phyloP scores from a whole-genome alignment of 306 rosid species.

The Lathyrus tuberosus region DNA sequence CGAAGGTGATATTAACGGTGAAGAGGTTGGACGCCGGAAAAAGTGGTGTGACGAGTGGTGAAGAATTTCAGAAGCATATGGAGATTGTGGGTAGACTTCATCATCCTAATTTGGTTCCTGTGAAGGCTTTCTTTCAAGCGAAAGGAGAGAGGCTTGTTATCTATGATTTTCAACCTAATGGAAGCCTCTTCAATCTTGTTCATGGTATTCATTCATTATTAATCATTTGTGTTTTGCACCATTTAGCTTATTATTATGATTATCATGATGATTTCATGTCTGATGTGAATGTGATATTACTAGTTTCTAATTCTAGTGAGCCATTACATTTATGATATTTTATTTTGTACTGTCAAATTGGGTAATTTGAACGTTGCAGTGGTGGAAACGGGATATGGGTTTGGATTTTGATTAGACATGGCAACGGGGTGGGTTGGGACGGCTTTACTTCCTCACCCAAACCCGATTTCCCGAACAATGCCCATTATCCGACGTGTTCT shows the following conservation, averaged over 20 bases:
- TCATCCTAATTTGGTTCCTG: slow-evolving; percentile 83
- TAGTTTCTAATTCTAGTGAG: neutral
- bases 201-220: slow-evolving; percentile 57
- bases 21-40: slow-evolving; percentile 80
- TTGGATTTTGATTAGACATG: neutral
- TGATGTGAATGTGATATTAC: neutral
- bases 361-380: slow-evolving; percentile 7
- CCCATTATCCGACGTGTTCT: no score
- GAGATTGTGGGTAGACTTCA: slow-evolving; percentile 63
- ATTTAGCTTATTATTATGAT: neutral
- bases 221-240: neutral
- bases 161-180: slow-evolving; percentile 84
- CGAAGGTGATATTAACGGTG: slow-evolving; percentile 66
- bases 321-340: neutral
- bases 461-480: no score
- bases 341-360: slow-evolving; percentile 17
- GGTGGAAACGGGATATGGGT: slow-evolving; percentile 23
- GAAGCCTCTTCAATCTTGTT: slow-evolving; percentile 83
- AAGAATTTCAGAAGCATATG: slow-evolving; percentile 73
- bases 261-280: neutral
- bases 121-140: slow-evolving; percentile 87
- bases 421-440: no score
- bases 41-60: slow-evolving; percentile 52
- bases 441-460: no score
- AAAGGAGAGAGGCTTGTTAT: slow-evolving; percentile 83